Evolutionary conservation across 2,329 filamentous ascomycete species (phyloP).

Genomic region (Thyridium curvatum): DNA sequence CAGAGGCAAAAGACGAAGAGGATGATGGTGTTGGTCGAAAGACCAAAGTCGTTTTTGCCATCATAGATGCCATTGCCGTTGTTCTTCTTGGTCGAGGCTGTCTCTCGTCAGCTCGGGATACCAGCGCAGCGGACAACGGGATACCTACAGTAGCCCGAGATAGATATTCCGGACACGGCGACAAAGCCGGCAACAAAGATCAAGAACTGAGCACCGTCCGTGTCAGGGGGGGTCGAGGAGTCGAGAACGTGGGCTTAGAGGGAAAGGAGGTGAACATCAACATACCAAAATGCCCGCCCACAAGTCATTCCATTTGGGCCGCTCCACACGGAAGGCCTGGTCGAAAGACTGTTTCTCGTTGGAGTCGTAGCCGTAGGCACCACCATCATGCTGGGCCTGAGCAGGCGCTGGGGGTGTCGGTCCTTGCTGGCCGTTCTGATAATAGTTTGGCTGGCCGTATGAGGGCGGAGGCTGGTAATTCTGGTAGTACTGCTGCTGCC

Average conservation of each 20-base stretch:
- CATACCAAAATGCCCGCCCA: conserved; percentile 78
- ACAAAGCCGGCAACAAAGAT: conserved; percentile 14
- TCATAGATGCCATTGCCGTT: conserved; percentile 71
- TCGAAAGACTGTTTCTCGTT: conserved; percentile 58
- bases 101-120: background rate
- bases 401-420: no score
- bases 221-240: no score
- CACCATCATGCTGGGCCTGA: no score
- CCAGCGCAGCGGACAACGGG: background rate
- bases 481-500: no score
- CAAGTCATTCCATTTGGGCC: conserved; percentile 82
- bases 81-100: conserved; percentile 60
- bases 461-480: conserved; percentile 24
- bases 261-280: conserved; percentile 3
- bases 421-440: no score
- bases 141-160: conserved; percentile 11
- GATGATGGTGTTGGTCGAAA: conserved; percentile 80
- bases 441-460: background rate
- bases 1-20: conserved; percentile 75
- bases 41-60: conserved; percentile 54
- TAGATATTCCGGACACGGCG: conserved; percentile 9
- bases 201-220: conserved; percentile 11
- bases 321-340: conserved; percentile 69
- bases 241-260: no score
- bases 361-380: conserved; percentile 15